Base-by-base conservation (phyloP, 345 rosid species). In the Crucihimalaya himalaica region DNA sequence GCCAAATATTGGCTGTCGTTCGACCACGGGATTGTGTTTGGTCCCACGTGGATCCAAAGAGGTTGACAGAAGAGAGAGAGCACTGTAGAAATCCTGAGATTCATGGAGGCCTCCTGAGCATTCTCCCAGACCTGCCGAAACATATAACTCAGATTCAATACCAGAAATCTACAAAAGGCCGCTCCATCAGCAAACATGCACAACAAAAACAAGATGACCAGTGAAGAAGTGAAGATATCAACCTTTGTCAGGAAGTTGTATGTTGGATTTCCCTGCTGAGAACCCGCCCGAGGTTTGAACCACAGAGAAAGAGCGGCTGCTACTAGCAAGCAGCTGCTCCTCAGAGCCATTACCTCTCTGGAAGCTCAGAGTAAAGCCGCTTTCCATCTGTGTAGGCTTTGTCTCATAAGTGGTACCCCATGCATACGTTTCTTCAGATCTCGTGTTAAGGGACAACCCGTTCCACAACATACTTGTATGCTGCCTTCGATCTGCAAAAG, bases 41-140 rank as follows among this genome's bases (percentile, higher is more conserved):
- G 76, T 78, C 84, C 86, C 89, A 48, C 62, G 74, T 15, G 84
- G 77, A 54, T 81, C 83, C 81, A 85, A 79, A 71, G 85, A 83
- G 32, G 83, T 92, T 95, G 99, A 95, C 99, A 95, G 97, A 95
- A 95, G 97, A 95, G 97, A 95, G 99, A 89, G 99, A 95, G 97
- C 99, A 90, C 89, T 82, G 56, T 86, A 89, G 79, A 83, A 56
- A 64, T 88, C 93, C 75, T 81, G 97, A 13, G 97, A 52, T 18
- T 78, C 79, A 70, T 82, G 89, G 83, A 78, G 83, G 70, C 76
- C 83, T 64, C 84, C 71, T 52, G 81, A 68, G 34, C 86, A 79
- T 78, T 82, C 91, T 71, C 83, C 89, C 18, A 79, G 71, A 77
- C 85, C 97, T 93, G 82, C 68, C 73, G 70, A 55, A 50, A 52